These are phyloP conservation scores for Scolecobasidium constrictum DNA, from an alignment of 2,329 filamentous ascomycete genomes.

Conservation along the genomic window DNA sequence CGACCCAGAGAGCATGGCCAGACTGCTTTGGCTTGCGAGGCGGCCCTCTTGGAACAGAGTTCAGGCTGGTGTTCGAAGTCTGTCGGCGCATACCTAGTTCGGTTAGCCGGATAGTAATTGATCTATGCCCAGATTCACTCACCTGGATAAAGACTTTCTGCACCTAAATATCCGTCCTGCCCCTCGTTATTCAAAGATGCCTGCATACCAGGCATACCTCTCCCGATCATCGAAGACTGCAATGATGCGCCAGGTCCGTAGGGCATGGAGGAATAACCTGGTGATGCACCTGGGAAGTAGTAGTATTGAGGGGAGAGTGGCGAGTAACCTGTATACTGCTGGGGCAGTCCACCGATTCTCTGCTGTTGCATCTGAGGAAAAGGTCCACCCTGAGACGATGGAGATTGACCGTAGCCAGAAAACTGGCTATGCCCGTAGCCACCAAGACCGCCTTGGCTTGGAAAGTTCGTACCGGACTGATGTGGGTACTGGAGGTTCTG, in stretches of 20 bases:
- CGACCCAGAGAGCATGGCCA: slow-evolving; percentile 91
- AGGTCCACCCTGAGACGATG: not conserved
- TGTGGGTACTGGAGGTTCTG: slow-evolving; percentile 25
- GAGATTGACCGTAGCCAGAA: slow-evolving; percentile 16
- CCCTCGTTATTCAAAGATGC: too few relatives aligned
- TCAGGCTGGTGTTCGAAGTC: slow-evolving; percentile 5
- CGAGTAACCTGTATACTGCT: slow-evolving; percentile 1
- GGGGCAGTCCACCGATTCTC: not conserved
- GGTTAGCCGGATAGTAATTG: too few relatives aligned
- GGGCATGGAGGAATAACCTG: not conserved
- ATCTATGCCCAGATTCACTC: too few relatives aligned
- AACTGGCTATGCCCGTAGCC: slow-evolving; percentile 18
- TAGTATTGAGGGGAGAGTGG: slow-evolving; percentile 8
- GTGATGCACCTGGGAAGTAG: slow-evolving; percentile 5
- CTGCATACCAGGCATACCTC: too few relatives aligned
- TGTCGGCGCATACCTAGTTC: slow-evolving; percentile 1
- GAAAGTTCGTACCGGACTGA: slow-evolving; percentile 12
- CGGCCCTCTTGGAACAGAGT: slow-evolving; percentile 37
- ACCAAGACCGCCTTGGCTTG: slow-evolving; percentile 8
- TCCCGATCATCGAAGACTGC: too few relatives aligned
- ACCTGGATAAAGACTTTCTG: too few relatives aligned
- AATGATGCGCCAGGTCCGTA: not conserved
- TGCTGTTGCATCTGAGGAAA: slow-evolving; percentile 3
- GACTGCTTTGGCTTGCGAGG: slow-evolving; percentile 56
- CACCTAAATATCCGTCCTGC: too few relatives aligned